A percentile compares a stretch with the other conserved stretches of the same genome.
Conservation (phyloP, 2,329 filamentous ascomycete genomes). For the Fragosphaeria purpurea region DNA sequence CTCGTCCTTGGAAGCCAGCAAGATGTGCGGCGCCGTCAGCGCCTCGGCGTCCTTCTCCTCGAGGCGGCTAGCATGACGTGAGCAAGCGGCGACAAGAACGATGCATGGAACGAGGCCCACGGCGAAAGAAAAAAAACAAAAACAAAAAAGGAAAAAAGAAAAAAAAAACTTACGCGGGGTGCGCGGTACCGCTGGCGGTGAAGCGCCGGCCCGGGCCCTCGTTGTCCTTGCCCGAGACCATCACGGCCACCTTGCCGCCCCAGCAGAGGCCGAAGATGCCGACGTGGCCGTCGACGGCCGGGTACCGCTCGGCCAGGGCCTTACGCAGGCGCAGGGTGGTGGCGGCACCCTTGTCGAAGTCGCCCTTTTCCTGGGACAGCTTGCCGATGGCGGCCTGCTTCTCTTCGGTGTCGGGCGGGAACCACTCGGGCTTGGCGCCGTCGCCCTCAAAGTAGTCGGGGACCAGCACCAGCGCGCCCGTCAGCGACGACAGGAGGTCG, state of each 20-base stretch:
- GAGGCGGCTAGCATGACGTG: slow-evolving; percentile 16
- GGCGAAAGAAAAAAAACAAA: neutral
- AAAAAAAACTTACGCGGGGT: slow-evolving; percentile 17
- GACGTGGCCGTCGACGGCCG: slow-evolving; percentile 28
- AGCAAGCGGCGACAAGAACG: neutral
- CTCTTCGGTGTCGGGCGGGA: slow-evolving; percentile 34
- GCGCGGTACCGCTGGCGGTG: slow-evolving; percentile 22
- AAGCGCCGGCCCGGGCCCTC: slow-evolving; percentile 26
- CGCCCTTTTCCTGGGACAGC: slow-evolving; percentile 17
- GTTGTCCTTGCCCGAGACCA: slow-evolving; percentile 27
- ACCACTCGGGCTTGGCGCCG: slow-evolving; percentile 20
- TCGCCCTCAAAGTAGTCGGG: slow-evolving; percentile 30
- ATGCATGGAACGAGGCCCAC: neutral
- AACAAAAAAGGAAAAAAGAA: neutral
- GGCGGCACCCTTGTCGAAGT: slow-evolving; percentile 18
- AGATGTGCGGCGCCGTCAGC: slow-evolving; percentile 36
- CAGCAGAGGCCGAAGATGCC: slow-evolving; percentile 40
- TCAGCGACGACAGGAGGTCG: slow-evolving; percentile 30
- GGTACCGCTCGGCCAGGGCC: slow-evolving; percentile 23
- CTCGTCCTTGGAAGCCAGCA: slow-evolving; percentile 41
- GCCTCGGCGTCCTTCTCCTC: slow-evolving; percentile 32
- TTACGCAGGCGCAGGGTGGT: slow-evolving; percentile 23
- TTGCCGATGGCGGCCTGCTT: slow-evolving; percentile 21
- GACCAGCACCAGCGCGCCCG: slow-evolving; percentile 29
- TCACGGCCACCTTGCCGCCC: slow-evolving; percentile 35